Conservation (phyloP, 1,284 basidiomycete species). For the Tilletiopsis washingtonensis region DNA sequence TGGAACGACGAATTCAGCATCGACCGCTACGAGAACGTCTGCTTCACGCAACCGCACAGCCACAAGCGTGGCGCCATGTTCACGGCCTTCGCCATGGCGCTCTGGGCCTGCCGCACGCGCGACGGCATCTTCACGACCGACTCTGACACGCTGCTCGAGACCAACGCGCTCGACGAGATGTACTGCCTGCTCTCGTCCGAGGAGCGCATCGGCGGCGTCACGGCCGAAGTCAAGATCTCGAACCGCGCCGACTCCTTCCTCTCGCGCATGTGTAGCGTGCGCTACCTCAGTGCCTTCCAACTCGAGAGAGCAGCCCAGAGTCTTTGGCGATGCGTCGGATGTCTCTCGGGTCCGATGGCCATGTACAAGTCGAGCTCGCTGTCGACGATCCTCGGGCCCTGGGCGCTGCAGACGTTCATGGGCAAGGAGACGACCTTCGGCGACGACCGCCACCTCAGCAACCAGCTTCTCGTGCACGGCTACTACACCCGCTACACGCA, state of each 20-base stretch:
- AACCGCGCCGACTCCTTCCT: conserved; percentile 4
- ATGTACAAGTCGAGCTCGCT: no score
- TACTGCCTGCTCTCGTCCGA: neutral
- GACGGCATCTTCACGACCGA: conserved; percentile 8
- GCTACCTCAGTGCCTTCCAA: conserved; percentile 7
- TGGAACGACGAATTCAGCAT: conserved; percentile 4
- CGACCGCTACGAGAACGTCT: neutral
- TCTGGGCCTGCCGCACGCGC: no score
- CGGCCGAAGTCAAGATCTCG: conserved; percentile 7
- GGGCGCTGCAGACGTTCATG: no score
- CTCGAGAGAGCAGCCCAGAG: conserved; percentile 6
- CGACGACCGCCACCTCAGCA: no score
- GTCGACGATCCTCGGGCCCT: no score
- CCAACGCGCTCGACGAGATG: conserved; percentile 8
- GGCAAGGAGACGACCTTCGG: no score
- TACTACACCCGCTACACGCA: no score
- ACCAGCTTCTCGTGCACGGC: no score
- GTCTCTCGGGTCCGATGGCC: no score
- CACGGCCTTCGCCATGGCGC: conserved; percentile 5
- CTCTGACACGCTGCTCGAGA: conserved; percentile 5
- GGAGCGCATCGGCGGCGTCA: conserved; percentile 4
- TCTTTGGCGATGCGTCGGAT: no score
- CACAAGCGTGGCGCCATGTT: conserved; percentile 10
- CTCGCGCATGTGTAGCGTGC: neutral
- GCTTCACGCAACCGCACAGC: conserved; percentile 7